Conservation (phyloP, 768 basidiomycete species). For the Boletellus emodensis region DNA sequence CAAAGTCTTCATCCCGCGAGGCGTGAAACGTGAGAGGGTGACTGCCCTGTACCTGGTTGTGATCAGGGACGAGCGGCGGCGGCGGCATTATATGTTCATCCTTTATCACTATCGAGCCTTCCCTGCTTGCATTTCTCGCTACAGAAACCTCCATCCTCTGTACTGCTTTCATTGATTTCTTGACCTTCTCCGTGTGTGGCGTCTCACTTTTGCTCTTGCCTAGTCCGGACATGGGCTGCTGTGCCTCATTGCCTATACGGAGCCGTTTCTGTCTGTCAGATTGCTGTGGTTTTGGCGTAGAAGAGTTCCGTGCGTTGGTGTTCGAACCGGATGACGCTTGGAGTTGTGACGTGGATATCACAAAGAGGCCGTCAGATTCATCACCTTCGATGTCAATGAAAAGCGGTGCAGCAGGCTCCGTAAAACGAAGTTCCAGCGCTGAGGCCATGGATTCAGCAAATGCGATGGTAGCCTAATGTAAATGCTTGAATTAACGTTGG, state of each 20-base stretch:
- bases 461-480: constrained; percentile 67
- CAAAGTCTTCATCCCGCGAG: constrained; percentile 18
- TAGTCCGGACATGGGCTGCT: constrained; percentile 19
- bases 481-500: neutral
- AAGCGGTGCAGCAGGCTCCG: constrained; percentile 68
- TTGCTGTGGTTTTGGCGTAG: constrained; percentile 17
- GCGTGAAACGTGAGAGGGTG: constrained; percentile 9
- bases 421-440: constrained; percentile 69
- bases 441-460: constrained; percentile 71
- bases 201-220: constrained; percentile 29
- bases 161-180: constrained; percentile 37
- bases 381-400: constrained; percentile 75
- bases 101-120: constrained; percentile 11
- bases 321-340: constrained; percentile 27
- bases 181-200: constrained; percentile 44
- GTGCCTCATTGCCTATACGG: constrained; percentile 21
- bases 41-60: constrained; percentile 10
- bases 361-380: constrained; percentile 60
- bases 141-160: constrained; percentile 26
- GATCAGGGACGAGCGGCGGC: constrained; percentile 24
- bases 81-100: constrained; percentile 40
- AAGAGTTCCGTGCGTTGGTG: constrained; percentile 10
- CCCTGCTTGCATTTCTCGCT: constrained; percentile 6
- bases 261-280: constrained; percentile 20
- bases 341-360: constrained; percentile 72